These are phyloP conservation scores for Pyrus betulifolia DNA, from an alignment of 306 rosid genomes.

Conservation along the genomic window DNA sequence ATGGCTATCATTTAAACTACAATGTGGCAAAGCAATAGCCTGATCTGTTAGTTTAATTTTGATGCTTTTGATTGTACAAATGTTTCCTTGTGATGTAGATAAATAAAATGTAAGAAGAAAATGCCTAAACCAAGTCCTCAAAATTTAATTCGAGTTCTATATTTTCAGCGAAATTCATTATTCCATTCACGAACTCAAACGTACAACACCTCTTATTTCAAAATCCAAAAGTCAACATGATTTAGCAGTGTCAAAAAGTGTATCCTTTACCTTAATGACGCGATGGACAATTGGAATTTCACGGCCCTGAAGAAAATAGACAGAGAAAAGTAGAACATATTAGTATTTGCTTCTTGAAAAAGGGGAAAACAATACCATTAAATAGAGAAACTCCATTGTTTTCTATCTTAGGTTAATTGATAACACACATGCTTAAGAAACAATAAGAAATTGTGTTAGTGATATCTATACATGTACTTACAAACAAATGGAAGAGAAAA, in stretches of 20 bases:
- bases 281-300: slow-evolving; percentile 98
- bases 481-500: neutral
- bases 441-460: neutral
- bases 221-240: neutral
- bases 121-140: neutral
- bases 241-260: neutral
- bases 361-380: neutral
- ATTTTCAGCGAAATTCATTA: neutral
- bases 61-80: neutral
- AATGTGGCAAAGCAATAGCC: neutral
- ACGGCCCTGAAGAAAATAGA: slow-evolving; percentile 53
- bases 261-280: slow-evolving; percentile 61
- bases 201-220: neutral
- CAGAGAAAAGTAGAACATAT: neutral
- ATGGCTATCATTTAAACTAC: neutral
- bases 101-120: neutral
- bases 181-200: neutral
- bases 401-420: neutral
- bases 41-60: neutral
- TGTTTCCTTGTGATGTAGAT: neutral
- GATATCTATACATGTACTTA: neutral
- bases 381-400: neutral
- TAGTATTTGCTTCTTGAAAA: slow-evolving; percentile 1
- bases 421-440: neutral
- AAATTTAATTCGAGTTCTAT: neutral